Percentiles rank a stretch among this genome's conserved stretches.
phyloP scores from a whole-genome alignment of 2,329 filamentous ascomycete genomes.

The Pezicula carpinea region DNA sequence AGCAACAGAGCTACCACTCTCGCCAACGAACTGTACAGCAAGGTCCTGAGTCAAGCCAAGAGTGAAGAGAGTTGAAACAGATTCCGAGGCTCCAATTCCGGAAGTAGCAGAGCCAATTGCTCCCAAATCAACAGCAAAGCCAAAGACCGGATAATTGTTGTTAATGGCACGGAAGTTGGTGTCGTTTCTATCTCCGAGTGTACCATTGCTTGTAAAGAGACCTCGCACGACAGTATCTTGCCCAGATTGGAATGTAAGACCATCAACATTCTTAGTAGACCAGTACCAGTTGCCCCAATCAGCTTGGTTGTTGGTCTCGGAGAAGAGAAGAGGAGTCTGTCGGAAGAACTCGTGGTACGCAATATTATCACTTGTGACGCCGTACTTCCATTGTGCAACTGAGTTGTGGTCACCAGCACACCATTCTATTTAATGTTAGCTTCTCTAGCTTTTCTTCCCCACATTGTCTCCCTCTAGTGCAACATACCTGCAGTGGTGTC shows the following conservation, averaged over 20 bases:
- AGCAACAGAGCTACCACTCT: conserved; percentile 48
- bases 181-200: conserved; percentile 61
- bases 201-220: conserved; percentile 59
- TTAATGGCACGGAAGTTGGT: conserved; percentile 60
- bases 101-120: conserved; percentile 30
- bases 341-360: conserved; percentile 62
- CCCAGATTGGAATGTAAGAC: conserved; percentile 66
- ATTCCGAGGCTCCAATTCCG: conserved; percentile 9
- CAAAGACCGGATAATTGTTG: conserved; percentile 75
- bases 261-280: conserved; percentile 53
- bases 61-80: conserved; percentile 58
- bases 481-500: conserved; percentile 64
- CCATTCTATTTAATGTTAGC: conserved; percentile 53
- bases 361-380: conserved; percentile 40
- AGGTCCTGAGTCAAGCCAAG: conserved; percentile 73
- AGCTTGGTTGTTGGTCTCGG: conserved; percentile 64
- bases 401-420: conserved; percentile 56
- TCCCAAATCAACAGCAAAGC: conserved; percentile 61
- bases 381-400: conserved; percentile 59
- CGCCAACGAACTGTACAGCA: conserved; percentile 70
- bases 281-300: conserved; percentile 83
- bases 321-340: conserved; percentile 57
- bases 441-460: background rate
- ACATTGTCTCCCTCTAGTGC: conserved; percentile 2
- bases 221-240: conserved; percentile 60